Evolutionary conservation across 345 rosid genomes (phyloP).

Genomic region (Aquilaria malaccensis): DNA sequence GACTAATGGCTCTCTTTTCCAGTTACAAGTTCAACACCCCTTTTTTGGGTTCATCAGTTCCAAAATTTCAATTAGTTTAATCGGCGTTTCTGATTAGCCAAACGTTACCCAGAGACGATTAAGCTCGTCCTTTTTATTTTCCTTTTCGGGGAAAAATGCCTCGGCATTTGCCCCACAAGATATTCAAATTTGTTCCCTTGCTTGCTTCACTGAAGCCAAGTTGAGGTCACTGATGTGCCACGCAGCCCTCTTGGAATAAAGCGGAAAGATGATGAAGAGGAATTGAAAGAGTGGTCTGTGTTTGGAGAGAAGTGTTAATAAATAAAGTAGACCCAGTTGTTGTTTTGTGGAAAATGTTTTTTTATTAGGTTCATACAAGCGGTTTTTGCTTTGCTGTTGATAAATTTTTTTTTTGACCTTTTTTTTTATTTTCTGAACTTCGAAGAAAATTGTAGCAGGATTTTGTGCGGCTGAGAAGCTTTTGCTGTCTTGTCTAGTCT

Average conservation of each 20-base stretch:
- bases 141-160: no score
- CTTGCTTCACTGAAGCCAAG: conserved; percentile 1
- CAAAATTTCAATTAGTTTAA: no score
- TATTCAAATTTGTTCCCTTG: conserved; percentile 4
- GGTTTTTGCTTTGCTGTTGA: conserved; percentile 25
- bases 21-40: no score
- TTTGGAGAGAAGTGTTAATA: conserved; percentile 8
- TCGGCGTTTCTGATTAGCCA: no score
- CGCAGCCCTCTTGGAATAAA: conserved; percentile 36
- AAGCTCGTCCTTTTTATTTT: no score
- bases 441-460: conserved; percentile 15
- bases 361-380: conserved; percentile 9
- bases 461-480: conserved; percentile 50
- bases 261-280: conserved; percentile 32
- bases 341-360: conserved; percentile 3
- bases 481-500: conserved; percentile 17
- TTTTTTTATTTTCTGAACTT: conserved; percentile 5
- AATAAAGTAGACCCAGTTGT: conserved; percentile 12
- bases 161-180: conserved; percentile 7
- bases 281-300: conserved; percentile 17
- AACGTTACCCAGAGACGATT: no score
- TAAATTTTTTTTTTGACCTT: conserved; percentile 15
- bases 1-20: no score
- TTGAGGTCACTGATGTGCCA: conserved; percentile 38
- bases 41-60: no score